Base-by-base conservation (phyloP, 2,329 filamentous ascomycete species). In the Aspergillus costaricaensis region DNA sequence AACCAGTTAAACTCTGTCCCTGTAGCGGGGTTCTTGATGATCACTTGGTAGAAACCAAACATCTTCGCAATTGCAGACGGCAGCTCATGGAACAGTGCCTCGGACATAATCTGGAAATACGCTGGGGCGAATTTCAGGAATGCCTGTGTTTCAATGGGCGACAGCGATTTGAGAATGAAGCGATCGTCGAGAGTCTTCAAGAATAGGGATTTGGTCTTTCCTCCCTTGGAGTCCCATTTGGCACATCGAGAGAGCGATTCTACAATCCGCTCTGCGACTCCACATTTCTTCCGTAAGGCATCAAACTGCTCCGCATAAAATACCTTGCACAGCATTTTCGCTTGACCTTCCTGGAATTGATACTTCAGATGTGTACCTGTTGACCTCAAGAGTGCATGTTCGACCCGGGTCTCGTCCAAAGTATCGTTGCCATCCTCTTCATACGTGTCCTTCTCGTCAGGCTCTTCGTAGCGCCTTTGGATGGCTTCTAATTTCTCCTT, bases 301-400 rank as follows among this genome's bases (percentile, higher is more conserved):
- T 99, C 95, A 68, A 99, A 99, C 65, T 97, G 95, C 75, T 98
- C 95, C 0, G 95, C 95, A 70, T 96, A 99, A 77, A 99, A 98
- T 50, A 99, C 95, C 77, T 99, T 99, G 81, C 96, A 98, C 53
- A 94, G 89, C 85, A 97, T 96, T 70, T 90, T 91, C 3, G 96
- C 94, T n/a, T 91, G 88, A 0, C 94, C 92, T 73, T 97, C 93
- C 27, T 89, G 89, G 77, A 98, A 99, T 62, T 96, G 92, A 73
- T 97, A 99, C 72, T 96, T 96, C 67, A 97, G 87, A 75, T 99
- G 95, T 1, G 92, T 96, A 39, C 94, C 93, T 0, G 91, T 96
- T 30, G 89, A 85, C 64, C 92, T 87, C 32, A 96, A 82, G 25
- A 99, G 82, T 39, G 92, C 95, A 65, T 90, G 89, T 75, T 99